Evolutionary conservation across 345 rosid genomes (phyloP), one percentile per base, ranked within the genome.

Genomic region (Turritis glabra): DNA sequence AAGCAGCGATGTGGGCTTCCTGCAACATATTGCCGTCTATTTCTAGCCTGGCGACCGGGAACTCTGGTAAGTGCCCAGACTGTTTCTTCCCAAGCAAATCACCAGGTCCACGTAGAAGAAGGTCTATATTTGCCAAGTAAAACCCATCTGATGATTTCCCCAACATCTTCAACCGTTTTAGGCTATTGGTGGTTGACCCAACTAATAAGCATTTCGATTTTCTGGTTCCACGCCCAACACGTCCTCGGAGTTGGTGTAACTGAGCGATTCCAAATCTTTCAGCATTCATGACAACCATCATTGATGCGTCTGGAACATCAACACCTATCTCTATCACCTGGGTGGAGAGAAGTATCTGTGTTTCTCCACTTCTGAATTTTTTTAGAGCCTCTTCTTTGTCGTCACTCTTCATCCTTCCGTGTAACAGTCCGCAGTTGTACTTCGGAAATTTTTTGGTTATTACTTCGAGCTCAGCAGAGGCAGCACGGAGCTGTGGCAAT

Each of bases 241-340:
- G 88, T 75, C 97, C 97, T 74, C 99, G 81, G 54, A 91, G 96
- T 81, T 92, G 97, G 84, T 94, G 99, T 66, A 94, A 71, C 81
- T 94, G 98, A 79, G 97, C 92, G 22, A 94, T 87, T 69, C 97
- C 99, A 74, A 88, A 94, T 77, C 99, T 84, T 85, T 94, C 99
- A 23, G 99, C 92, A 64, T 94, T 94, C 97, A 91, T 90, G 56
- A 92, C 99, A 76, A 95, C 89, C 96, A 95, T 92, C 99, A 95
- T 86, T 35, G 97, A 88, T 19, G 99, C 99, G 79, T 94, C 97
- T 12, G 99, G 99, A 54, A 94, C 90, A 70, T 94, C 98, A 64
- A 94, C 97, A 35, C 98, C 98, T 32, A 90, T 81, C 86, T 94
- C 98, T 65, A 92, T 88, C 51, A 94, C 97, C 77, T 86, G 97